Conservation (phyloP, 768 basidiomycete genomes). For the Hygrophorus russula region DNA sequence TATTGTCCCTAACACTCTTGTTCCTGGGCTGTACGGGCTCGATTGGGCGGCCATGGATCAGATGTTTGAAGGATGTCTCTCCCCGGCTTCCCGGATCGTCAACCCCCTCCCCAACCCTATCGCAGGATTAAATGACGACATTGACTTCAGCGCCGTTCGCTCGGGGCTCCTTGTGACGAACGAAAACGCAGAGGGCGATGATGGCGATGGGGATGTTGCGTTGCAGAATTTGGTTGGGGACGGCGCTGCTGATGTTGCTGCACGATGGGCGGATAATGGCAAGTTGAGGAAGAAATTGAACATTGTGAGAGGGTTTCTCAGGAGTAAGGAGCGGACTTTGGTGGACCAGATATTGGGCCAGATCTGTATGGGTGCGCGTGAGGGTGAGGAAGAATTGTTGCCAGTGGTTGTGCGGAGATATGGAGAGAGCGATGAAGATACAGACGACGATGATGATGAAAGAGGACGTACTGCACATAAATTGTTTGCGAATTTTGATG, state of each 20-base stretch:
- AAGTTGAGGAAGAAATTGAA: constrained; percentile 31
- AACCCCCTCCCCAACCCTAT: constrained; percentile 6
- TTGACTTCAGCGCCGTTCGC: neutral
- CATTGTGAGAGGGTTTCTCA: constrained; percentile 33
- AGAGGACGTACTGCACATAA: constrained; percentile 44
- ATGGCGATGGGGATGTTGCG: constrained; percentile 33
- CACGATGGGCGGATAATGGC: constrained; percentile 44
- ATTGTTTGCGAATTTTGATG: constrained; percentile 47
- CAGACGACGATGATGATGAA: constrained; percentile 31
- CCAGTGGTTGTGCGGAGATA: constrained; percentile 2
- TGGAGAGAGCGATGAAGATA: constrained; percentile 7
- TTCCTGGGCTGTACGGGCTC: constrained; percentile 36
- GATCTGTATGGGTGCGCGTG: neutral
- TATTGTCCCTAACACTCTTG: constrained; percentile 72
- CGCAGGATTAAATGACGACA: constrained; percentile 3
- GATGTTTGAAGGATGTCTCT: constrained; percentile 56
- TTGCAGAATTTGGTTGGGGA: constrained; percentile 60
- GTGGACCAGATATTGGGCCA: constrained; percentile 23
- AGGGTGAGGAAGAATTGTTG: neutral
- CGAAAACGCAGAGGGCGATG: neutral
- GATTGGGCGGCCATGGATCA: constrained; percentile 68
- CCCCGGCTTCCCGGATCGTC: constrained; percentile 2
- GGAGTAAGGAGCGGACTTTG: constrained; percentile 17
- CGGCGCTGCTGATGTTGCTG: constrained; percentile 32
- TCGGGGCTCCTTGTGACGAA: neutral